Evolutionary conservation across 1,139 yeast genomes (phyloP).

Genomic region (Taphrina wiesneri): DNA sequence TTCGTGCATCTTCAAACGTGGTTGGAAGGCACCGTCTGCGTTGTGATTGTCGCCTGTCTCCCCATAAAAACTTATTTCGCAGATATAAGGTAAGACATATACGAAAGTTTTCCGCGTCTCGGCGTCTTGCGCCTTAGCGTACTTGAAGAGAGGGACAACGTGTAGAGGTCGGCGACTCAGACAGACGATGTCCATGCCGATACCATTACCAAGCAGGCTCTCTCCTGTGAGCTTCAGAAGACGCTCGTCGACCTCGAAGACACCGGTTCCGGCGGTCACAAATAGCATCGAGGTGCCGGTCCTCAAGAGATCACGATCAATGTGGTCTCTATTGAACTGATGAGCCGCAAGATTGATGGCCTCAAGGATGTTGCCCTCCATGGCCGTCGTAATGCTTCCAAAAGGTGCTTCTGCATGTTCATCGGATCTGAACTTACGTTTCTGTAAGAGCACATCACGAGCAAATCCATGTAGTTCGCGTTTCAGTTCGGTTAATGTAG

Average conservation of each 20-base stretch:
- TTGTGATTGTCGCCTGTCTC: background rate
- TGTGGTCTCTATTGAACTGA: constrained; percentile 73
- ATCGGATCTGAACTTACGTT: constrained; percentile 16
- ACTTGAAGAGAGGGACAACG: constrained; percentile 83
- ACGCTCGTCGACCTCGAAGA: constrained; percentile 86
- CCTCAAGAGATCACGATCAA: constrained; percentile 82
- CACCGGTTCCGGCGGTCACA: constrained; percentile 89
- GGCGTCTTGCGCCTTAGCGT: constrained; percentile 47
- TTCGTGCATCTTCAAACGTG: constrained; percentile 89
- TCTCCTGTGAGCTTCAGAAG: constrained; percentile 72
- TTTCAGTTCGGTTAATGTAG: constrained; percentile 83
- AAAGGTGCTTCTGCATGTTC: constrained; percentile 42
- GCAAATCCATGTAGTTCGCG: constrained; percentile 82
- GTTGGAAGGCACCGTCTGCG: constrained; percentile 66
- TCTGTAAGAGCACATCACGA: constrained; percentile 61
- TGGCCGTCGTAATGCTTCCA: constrained; percentile 67
- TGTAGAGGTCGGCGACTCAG: constrained; percentile 89
- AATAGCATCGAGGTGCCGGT: constrained; percentile 83
- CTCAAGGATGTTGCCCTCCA: constrained; percentile 84
- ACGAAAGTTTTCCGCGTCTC: constrained; percentile 1
- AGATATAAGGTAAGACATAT: constrained; percentile 27
- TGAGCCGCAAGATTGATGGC: constrained; percentile 83
- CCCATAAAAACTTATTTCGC: constrained; percentile 28
- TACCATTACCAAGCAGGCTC: constrained; percentile 72
- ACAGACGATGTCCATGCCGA: constrained; percentile 85